Conservation (phyloP, 805 yeast genomes). For the Ogataea parapolymorpha region DNA sequence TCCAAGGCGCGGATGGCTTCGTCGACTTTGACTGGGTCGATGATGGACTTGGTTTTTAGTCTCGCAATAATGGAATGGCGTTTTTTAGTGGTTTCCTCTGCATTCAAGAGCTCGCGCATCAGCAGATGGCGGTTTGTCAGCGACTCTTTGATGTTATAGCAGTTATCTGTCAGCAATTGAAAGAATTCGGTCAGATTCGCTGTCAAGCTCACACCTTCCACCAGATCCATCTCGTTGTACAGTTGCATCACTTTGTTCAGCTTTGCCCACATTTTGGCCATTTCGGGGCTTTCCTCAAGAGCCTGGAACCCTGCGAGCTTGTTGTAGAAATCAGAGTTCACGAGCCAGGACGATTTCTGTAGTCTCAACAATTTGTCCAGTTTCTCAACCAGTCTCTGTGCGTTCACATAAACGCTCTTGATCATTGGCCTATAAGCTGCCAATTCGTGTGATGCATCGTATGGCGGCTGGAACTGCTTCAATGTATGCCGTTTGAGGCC, state of each 20-base stretch:
- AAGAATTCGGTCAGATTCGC: slow-evolving; percentile 78
- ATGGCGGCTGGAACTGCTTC: slow-evolving; percentile 89
- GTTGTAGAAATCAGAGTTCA: slow-evolving; percentile 43
- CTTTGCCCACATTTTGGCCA: slow-evolving; percentile 75
- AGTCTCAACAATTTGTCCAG: slow-evolving; percentile 55
- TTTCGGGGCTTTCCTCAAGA: slow-evolving; percentile 56
- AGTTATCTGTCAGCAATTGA: slow-evolving; percentile 61
- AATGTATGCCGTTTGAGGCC: slow-evolving; percentile 86
- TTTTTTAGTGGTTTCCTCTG: slow-evolving; percentile 68
- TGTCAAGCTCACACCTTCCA: slow-evolving; percentile 66
- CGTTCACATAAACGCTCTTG: slow-evolving; percentile 63
- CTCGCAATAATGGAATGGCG: slow-evolving; percentile 71
- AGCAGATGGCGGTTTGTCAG: slow-evolving; percentile 87
- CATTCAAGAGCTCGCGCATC: slow-evolving; percentile 82
- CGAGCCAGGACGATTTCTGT: slow-evolving; percentile 50
- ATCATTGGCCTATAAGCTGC: slow-evolving; percentile 85
- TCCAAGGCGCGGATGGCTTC: slow-evolving; percentile 82
- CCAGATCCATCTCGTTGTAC: slow-evolving; percentile 72
- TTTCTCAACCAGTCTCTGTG: slow-evolving; percentile 50
- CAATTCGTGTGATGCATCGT: slow-evolving; percentile 77
- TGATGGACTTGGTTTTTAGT: slow-evolving; percentile 65
- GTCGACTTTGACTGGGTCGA: slow-evolving; percentile 85
- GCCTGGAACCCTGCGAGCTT: slow-evolving; percentile 40
- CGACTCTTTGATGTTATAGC: slow-evolving; percentile 87
- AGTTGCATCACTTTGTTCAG: slow-evolving; percentile 64